Base-by-base conservation (phyloP, 2,329 filamentous ascomycete genomes). In the Onygenales sp. region DNA sequence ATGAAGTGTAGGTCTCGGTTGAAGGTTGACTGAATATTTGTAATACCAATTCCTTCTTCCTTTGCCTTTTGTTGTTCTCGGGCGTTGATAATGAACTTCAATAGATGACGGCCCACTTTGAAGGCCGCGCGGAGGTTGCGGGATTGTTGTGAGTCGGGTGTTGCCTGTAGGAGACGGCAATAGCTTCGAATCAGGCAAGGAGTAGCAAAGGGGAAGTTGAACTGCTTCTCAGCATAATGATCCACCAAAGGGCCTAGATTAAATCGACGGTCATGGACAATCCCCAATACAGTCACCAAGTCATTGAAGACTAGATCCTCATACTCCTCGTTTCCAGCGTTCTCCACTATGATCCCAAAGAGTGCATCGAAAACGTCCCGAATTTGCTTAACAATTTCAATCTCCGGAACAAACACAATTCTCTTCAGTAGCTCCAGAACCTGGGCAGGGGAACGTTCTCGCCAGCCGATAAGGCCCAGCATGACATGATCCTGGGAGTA, bases 371-470 rank as follows among this genome's bases (percentile, higher is more conserved):
- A 85, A 1, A 97, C 90, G 62, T 95, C 87, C 58, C 82, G 86
- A 7, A 97, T 75, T 43, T 97, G 79, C 73, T 97, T 98, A 57
- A 98, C 93, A 36, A 98, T 88, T 70, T 98, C 94, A 53, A 97
- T 95, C 67, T 98, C 93, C 0, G 93, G 88, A 0, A 98, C 91
- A 60, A 97, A 97, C 17, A 91, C 84, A 48, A 97, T 81, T 60
- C 91, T 85, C 65, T 87, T 86, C 43, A 98, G 73, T 0, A 95
- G 75, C 27, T 83, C 78, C 0, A 87, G 77, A 1, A 97, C 77
- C 38, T 91, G 83, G 32, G 84, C 83, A 45, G 84, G 79, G 0
- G 84, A 77, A 42, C 85, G 78, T 10, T 92, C 86, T 64, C 83
- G 89, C 93, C 93, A 97, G 61, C 85, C 88, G 36, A 97, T 72